Base-by-base conservation (phyloP, 495 filamentous ascomycete genomes). In the Hypoxylon fuscum region DNA sequence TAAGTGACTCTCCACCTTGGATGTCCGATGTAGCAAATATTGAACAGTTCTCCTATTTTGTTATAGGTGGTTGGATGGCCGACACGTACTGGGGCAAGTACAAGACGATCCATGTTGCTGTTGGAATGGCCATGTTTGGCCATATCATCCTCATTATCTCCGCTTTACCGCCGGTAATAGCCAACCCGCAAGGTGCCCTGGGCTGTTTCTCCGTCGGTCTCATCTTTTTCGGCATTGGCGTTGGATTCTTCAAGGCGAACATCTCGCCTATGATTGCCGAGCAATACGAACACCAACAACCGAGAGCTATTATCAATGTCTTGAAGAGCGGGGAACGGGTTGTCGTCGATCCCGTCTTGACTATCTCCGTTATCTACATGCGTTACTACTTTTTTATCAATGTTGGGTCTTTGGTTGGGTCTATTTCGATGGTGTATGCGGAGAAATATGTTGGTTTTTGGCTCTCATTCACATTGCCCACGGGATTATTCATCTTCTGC, bases 361-460 rank as follows among this genome's bases (percentile, higher is more conserved):
- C 89, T 0, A 75, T 80, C 22, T 75, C 76, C 12, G 70, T 84
- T n/a, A 79, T 88, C 7, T 89, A 86, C 73, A 79, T 82, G 72
- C 86, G 80, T 64, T 88, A 87, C 70, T 89, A 88, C 68, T 71
- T 87, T 27, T 88, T 89, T 74, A 87, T 93, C 80, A 91, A 91
- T 67, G 67, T 89, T 38, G 88, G 88, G 35, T 76, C 86, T 1
- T 66, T 90, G 14, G 31, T 80, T 22, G 87, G 77, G 3, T 75
- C 76, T 35, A 72, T 81, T 21, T 43, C 64, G 14, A 79, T 88
- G 85, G 83, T 85, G 22, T 90, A 89, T 66, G 83, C 84, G 5
- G 88, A 90, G 74, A 83, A 88, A 55, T 90, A 90, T 50, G 86
- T 92, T 52, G 90, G 90, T 17, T 93, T 91, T 77, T 93, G 84